phyloP scores from a whole-genome alignment of 2,329 filamentous ascomycete species.

The Cryphonectria naterciae region DNA sequence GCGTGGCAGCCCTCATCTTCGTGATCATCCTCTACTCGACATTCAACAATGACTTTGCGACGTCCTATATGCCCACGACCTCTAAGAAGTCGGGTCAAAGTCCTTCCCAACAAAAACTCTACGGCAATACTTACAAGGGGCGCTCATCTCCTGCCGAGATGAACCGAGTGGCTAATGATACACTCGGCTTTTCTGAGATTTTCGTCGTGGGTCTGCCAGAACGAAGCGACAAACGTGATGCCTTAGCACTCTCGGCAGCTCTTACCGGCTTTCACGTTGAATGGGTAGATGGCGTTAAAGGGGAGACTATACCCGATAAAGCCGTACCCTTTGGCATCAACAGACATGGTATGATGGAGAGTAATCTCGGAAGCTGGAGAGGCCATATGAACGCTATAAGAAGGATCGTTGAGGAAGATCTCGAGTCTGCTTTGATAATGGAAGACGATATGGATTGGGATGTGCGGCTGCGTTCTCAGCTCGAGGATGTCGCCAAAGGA shows the following conservation, averaged over 20 bases:
- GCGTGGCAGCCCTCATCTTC: background rate
- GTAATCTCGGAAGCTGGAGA: conserved; percentile 44
- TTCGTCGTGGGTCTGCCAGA: conserved; percentile 55
- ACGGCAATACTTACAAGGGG: conserved; percentile 29
- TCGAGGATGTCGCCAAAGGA: conserved; percentile 32
- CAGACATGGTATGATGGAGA: conserved; percentile 37
- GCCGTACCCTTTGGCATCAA: conserved; percentile 40
- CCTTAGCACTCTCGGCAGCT: conserved; percentile 50
- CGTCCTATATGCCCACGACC: background rate
- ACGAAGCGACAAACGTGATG: conserved; percentile 56
- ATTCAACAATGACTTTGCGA: conserved; percentile 1
- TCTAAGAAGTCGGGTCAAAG: too few relatives aligned
- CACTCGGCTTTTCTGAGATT: conserved; percentile 37
- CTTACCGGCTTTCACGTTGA: conserved; percentile 49
- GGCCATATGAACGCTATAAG: conserved; percentile 46
- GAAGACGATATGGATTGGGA: conserved; percentile 56
- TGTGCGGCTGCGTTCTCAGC: conserved; percentile 45
- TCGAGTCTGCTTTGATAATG: conserved; percentile 47
- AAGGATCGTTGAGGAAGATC: conserved; percentile 42
- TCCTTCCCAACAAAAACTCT: background rate
- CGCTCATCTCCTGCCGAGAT: conserved; percentile 29
- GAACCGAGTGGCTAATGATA: conserved; percentile 34
- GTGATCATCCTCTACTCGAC: conserved; percentile 3
- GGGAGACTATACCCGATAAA: conserved; percentile 43
- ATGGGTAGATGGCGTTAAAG: conserved; percentile 51